These are phyloP conservation scores for Citrus glauca DNA, from an alignment of 345 rosid genomes.

Conservation along the genomic window DNA sequence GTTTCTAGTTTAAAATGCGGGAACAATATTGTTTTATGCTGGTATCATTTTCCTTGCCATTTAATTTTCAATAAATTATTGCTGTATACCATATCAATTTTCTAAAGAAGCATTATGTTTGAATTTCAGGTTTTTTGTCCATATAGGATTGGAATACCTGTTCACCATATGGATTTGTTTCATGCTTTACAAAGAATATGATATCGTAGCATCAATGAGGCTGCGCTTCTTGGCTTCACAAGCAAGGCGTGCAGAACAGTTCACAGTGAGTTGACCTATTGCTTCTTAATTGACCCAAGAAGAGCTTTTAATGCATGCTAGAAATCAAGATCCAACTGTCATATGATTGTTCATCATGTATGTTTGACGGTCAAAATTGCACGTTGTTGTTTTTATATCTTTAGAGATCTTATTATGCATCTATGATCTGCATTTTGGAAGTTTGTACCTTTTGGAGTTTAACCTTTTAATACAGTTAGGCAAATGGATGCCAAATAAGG, in stretches of 20 bases:
- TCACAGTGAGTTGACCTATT: constrained; percentile 63
- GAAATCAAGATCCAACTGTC: background rate
- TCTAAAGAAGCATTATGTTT: constrained; percentile 8
- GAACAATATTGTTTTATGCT: background rate
- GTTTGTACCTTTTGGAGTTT: background rate
- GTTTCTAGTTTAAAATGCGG: background rate
- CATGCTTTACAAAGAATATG: constrained; percentile 92
- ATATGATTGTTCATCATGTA: background rate
- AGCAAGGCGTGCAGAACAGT: constrained; percentile 76
- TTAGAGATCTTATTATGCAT: background rate
- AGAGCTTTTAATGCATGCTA: background rate
- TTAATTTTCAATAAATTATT: background rate
- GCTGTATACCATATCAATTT: background rate
- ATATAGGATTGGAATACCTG: constrained; percentile 74
- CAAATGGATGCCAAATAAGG: background rate
- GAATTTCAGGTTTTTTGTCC: constrained; percentile 80
- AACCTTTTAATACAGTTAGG: background rate
- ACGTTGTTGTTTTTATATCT: background rate
- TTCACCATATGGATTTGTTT: constrained; percentile 88
- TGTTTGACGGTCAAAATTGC: background rate
- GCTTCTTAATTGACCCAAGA: background rate
- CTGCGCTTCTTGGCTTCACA: constrained; percentile 77
- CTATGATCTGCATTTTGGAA: background rate
- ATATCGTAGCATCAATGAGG: constrained; percentile 72
- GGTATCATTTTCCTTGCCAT: background rate